Evolutionary conservation across 2,329 filamentous ascomycete species (phyloP).

Genomic region (Aspergillus alliaceus): DNA sequence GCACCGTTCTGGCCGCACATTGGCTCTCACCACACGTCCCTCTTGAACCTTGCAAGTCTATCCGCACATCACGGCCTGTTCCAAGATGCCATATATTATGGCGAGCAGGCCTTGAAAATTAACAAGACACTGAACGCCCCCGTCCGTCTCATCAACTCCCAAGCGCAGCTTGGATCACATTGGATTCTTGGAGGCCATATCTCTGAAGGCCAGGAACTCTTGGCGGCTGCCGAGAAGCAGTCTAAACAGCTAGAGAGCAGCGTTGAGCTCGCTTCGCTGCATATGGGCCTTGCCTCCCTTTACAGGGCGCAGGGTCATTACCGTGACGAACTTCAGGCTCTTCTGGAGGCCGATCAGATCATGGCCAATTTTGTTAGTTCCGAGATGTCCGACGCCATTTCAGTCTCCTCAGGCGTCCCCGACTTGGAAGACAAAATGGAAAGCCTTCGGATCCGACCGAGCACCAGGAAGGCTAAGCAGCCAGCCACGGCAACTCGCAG

Average conservation of each 20-base stretch:
- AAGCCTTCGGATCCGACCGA: slow-evolving; percentile 37
- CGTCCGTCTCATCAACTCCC: slow-evolving; percentile 50
- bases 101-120: slow-evolving; percentile 78
- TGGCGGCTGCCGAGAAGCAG: slow-evolving; percentile 59
- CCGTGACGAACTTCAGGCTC: slow-evolving; percentile 50
- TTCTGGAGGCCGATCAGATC: slow-evolving; percentile 49
- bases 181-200: slow-evolving; percentile 52
- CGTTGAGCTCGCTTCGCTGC: slow-evolving; percentile 52
- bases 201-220: slow-evolving; percentile 55
- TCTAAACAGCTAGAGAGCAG: slow-evolving; percentile 53
- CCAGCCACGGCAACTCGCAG: slow-evolving; percentile 23
- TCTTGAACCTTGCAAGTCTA: slow-evolving; percentile 72
- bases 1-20: slow-evolving; percentile 80
- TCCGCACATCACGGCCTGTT: slow-evolving; percentile 85
- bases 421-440: slow-evolving; percentile 45
- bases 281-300: slow-evolving; percentile 46
- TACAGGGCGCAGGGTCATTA: slow-evolving; percentile 49
- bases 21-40: slow-evolving; percentile 67
- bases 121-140: slow-evolving; percentile 67
- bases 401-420: slow-evolving; percentile 30
- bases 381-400: slow-evolving; percentile 28
- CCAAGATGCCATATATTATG: slow-evolving; percentile 84
- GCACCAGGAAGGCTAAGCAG: slow-evolving; percentile 24
- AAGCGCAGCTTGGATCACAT: slow-evolving; percentile 48
- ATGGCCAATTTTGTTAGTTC: slow-evolving; percentile 43